Base-by-base conservation (phyloP, 106 monocot genomes). In the Dendrobium nobile region DNA sequence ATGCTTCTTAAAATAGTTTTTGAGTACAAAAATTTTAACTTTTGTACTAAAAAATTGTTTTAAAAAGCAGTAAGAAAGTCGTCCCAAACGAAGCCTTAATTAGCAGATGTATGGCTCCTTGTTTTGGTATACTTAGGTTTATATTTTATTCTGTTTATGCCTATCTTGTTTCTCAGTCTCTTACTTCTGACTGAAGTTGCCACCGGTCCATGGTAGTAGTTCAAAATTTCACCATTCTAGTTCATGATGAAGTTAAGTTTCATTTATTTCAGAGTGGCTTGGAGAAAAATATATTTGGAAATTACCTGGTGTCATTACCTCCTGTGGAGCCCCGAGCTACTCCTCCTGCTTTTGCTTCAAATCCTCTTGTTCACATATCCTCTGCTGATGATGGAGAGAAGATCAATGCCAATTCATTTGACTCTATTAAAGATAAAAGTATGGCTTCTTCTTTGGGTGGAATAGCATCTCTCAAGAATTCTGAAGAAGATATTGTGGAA, bases 201-300 rank as follows among this genome's bases (percentile, higher is more conserved):
- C 43, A 74, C 16, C 44, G 8, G 20, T 41, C 16, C 33, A 70
- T 70, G 9, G 10, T 44, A 74, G 74, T n/a, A 41, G 1, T 41
- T 74, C 19, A 74, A 28, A 37, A 40, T 47, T 56, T 58, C n/a
- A 31, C 41, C 44, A 43, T 43, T 75, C 31, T n/a, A 47, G 13
- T 20, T 43, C 61, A 44, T 45, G n/a, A 47, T 37, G 26, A 70
- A 41, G 31, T 78, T 73, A 75, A 55, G 40, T 51, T 24, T 28
- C 16, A 16, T 82, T 7, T 70, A 19, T 67, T 83, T 65, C 85
- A 98, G 98, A 98, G 90, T 87, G 98, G 98, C 42, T 64, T 91
- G 84, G 94, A 94, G 79, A 95, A 92, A 86, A 92, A 92, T 75
- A 77, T 98, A 73, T 92, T 98, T 88, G 98, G 98, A 85, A 92